Percentiles rank a stretch among this genome's conserved stretches.
Evolutionary conservation across 116 monocot genomes (phyloP).

Genomic region (Papilionanthe hybrid): DNA sequence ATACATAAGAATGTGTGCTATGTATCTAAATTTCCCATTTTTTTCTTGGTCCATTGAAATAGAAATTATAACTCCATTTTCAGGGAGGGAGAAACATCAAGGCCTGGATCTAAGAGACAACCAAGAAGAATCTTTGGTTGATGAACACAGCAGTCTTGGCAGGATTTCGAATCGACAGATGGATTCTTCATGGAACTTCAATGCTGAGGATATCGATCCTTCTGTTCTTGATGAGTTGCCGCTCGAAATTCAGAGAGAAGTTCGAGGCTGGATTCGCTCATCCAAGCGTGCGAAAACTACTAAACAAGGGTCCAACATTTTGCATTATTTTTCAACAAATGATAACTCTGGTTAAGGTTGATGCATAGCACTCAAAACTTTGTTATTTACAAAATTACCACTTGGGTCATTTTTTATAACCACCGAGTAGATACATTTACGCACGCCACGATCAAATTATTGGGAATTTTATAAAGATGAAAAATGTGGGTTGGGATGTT

Average conservation of each 20-base stretch:
- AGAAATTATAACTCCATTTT: background rate
- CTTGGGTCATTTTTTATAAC: too few relatives aligned
- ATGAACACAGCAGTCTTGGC: background rate
- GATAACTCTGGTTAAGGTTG: slow-evolving; percentile 1
- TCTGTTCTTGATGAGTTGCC: slow-evolving; percentile 80
- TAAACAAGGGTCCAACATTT: slow-evolving; percentile 45
- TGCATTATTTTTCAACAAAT: slow-evolving; percentile 49
- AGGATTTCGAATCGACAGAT: background rate
- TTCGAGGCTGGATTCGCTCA: slow-evolving; percentile 59
- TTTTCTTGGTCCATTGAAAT: background rate
- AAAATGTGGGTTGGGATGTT: too few relatives aligned
- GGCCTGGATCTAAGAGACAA: background rate
- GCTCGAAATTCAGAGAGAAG: slow-evolving; percentile 68
- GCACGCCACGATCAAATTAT: too few relatives aligned
- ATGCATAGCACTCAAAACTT: too few relatives aligned
- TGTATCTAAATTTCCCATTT: background rate
- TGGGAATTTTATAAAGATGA: too few relatives aligned
- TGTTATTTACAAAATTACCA: too few relatives aligned
- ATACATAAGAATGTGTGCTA: too few relatives aligned
- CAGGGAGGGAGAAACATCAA: background rate
- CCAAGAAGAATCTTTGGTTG: background rate
- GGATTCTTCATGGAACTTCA: slow-evolving; percentile 37
- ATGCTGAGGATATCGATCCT: slow-evolving; percentile 69
- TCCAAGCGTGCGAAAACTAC: slow-evolving; percentile 39
- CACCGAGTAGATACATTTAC: too few relatives aligned